Percentiles rank a stretch among this genome's conserved stretches.
Conservation (phyloP, 1,284 basidiomycete genomes). For the Boletus semigastroideus region DNA sequence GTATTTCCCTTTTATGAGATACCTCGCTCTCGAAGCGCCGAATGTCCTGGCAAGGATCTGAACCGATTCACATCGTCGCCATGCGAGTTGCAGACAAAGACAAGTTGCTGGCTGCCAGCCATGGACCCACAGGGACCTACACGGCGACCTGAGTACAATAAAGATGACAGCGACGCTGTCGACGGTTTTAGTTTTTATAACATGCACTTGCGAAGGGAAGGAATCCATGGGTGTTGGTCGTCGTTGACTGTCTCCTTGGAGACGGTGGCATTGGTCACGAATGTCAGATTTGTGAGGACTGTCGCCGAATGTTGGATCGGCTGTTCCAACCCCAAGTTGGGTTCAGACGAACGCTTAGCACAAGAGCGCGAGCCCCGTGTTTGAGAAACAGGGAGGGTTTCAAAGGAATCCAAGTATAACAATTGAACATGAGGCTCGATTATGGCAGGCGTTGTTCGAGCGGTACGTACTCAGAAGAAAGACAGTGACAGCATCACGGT, state of each 20-base stretch:
- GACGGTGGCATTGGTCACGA: background rate
- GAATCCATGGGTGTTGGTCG: background rate
- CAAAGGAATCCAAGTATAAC: too few relatives aligned
- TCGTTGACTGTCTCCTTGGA: conserved; percentile 10
- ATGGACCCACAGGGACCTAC: conserved; percentile 29
- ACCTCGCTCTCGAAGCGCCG: background rate
- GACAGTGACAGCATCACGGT: too few relatives aligned
- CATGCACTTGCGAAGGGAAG: background rate
- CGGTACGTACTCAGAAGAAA: background rate
- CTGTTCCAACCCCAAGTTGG: too few relatives aligned
- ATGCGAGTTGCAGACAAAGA: conserved; percentile 15
- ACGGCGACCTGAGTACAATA: conserved; percentile 21
- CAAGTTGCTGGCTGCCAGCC: conserved; percentile 4
- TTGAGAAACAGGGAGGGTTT: too few relatives aligned
- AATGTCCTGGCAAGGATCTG: background rate
- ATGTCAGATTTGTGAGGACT: too few relatives aligned
- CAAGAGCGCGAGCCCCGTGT: too few relatives aligned
- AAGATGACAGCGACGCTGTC: background rate
- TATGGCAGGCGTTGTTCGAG: too few relatives aligned
- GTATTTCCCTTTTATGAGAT: conserved; percentile 18
- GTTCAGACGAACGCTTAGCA: too few relatives aligned
- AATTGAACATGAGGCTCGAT: too few relatives aligned
- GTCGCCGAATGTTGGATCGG: too few relatives aligned
- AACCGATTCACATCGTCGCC: conserved; percentile 13
- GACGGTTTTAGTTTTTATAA: background rate